These are phyloP conservation scores for Tolypocladium nubicola DNA, from an alignment of 2,329 filamentous ascomycete genomes.

Conservation along the genomic window DNA sequence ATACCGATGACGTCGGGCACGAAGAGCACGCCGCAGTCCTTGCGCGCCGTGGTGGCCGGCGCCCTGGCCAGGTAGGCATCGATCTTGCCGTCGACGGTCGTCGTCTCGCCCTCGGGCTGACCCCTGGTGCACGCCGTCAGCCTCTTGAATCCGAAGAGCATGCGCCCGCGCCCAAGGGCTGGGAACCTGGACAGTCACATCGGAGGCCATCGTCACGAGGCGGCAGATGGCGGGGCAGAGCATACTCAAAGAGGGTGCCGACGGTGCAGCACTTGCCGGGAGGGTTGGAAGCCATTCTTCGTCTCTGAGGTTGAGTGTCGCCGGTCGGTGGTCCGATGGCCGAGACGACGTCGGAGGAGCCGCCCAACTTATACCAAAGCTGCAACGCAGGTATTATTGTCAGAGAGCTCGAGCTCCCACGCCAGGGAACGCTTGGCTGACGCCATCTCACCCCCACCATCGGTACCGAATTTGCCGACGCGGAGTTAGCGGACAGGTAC, in stretches of 20 bases:
- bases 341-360: neutral
- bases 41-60: slow-evolving; percentile 13
- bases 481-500: neutral
- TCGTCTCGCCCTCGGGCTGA: slow-evolving; percentile 31
- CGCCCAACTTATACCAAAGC: neutral
- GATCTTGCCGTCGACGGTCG: slow-evolving; percentile 30
- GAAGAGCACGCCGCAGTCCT: slow-evolving; percentile 21
- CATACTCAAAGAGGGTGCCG: slow-evolving; percentile 41
- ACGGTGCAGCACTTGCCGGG: slow-evolving; percentile 41
- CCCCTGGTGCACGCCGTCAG: slow-evolving; percentile 26
- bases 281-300: slow-evolving; percentile 41
- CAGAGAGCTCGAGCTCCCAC: neutral
- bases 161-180: neutral
- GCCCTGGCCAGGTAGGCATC: slow-evolving; percentile 42
- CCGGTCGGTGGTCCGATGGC: neutral
- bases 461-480: neutral
- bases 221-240: neutral
- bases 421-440: neutral
- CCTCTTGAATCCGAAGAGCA: neutral
- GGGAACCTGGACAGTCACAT: neutral
- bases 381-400: neutral
- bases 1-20: slow-evolving; percentile 27
- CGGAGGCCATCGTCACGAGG: neutral
- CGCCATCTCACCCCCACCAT: neutral
- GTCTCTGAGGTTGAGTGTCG: neutral